These are phyloP conservation scores for Suhomyces ambrosiae DNA, from an alignment of 1,139 yeast genomes.

Conservation along the genomic window DNA sequence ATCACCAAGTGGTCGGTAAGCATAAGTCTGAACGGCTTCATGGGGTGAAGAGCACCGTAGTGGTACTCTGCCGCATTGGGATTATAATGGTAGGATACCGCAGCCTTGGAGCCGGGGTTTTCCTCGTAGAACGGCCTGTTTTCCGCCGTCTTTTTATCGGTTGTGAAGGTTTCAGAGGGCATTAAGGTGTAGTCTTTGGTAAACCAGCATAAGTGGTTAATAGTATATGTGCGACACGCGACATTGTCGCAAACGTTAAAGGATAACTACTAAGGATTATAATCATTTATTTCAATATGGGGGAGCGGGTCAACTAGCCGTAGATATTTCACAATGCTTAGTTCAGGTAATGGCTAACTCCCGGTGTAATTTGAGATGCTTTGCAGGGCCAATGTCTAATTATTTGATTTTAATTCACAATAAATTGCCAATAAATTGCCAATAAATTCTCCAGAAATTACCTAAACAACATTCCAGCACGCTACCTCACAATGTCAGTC, in stretches of 20 bases:
- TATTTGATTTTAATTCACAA: too few species aligned
- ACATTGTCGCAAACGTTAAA: not conserved
- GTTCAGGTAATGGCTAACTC: too few species aligned
- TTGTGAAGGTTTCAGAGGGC: conserved; percentile 36
- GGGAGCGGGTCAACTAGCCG: too few species aligned
- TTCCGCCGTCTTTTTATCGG: conserved; percentile 59
- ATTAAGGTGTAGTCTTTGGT: not conserved
- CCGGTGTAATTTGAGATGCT: too few species aligned
- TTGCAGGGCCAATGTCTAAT: too few species aligned
- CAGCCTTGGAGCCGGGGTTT: conserved; percentile 34
- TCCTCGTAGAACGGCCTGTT: conserved; percentile 63
- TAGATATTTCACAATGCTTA: too few species aligned
- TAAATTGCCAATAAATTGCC: too few species aligned
- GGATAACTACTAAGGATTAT: not conserved
- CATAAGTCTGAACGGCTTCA: conserved; percentile 97
- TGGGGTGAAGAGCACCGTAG: conserved; percentile 92
- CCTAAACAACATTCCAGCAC: too few species aligned
- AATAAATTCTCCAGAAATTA: too few species aligned
- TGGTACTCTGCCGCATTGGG: conserved; percentile 82
- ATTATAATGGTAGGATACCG: conserved; percentile 87
- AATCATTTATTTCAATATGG: not conserved
- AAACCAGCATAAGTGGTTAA: not conserved
- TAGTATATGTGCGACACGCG: conserved; percentile 2
- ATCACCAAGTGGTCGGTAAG: conserved; percentile 89
- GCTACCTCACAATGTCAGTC: too few species aligned